phyloP scores from a whole-genome alignment of 805 yeast genomes.

The Nakazawaea wyomingensis region DNA sequence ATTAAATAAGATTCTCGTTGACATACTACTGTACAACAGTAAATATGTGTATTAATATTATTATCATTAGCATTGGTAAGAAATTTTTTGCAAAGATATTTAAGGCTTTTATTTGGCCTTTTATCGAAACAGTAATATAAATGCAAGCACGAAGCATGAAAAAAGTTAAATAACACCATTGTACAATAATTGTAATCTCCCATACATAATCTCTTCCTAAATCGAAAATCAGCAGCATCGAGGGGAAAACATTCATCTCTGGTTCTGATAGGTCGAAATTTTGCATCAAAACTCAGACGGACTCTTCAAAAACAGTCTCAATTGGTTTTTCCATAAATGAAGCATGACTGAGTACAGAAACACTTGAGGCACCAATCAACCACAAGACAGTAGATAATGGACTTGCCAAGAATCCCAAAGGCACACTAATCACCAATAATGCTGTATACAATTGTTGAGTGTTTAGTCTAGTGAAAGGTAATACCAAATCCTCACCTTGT shows the following conservation, averaged over 20 bases:
- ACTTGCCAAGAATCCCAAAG: slow-evolving; percentile 80
- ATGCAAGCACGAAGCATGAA: not conserved
- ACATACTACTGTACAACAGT: too few species aligned
- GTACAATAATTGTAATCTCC: too few species aligned
- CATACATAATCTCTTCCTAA: too few species aligned
- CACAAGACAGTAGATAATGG: slow-evolving; percentile 85
- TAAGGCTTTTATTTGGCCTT: too few species aligned
- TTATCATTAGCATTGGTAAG: too few species aligned
- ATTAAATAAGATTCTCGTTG: too few species aligned
- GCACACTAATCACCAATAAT: slow-evolving; percentile 65
- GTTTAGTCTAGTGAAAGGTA: slow-evolving; percentile 63
- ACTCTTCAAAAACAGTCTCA: slow-evolving; percentile 86
- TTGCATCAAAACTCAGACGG: too few species aligned
- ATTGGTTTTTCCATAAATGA: slow-evolving; percentile 85
- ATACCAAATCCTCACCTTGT: slow-evolving; percentile 75
- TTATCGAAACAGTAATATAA: not conserved
- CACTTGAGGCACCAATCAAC: slow-evolving; percentile 84
- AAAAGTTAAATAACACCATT: not conserved
- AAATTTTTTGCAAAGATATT: too few species aligned
- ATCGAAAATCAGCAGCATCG: too few species aligned
- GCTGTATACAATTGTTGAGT: slow-evolving; percentile 79
- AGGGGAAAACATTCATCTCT: too few species aligned
- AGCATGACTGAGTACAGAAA: slow-evolving; percentile 76
- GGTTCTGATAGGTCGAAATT: too few species aligned
- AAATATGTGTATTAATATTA: too few species aligned